A percentile compares a stretch with the other conserved stretches of the same genome.
Evolutionary conservation across 2,329 filamentous ascomycete genomes (phyloP).

Genomic region (Colletotrichum graminicola): DNA sequence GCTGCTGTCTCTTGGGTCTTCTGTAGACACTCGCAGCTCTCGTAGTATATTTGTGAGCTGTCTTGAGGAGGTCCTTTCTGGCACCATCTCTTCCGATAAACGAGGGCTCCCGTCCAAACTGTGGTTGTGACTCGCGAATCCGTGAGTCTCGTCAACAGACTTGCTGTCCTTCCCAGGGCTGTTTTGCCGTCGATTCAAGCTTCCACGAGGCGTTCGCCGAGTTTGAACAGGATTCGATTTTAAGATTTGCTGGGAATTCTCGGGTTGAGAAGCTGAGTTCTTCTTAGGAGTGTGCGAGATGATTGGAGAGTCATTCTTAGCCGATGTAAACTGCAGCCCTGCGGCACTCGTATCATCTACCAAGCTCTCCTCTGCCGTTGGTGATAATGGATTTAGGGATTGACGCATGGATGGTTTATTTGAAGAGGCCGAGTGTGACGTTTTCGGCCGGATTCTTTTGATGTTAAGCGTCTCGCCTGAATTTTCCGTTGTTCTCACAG

Average conservation of each 20-base stretch:
- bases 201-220: background rate
- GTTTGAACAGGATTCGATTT: background rate
- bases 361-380: conserved; percentile 49
- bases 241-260: background rate
- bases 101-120: conserved; percentile 24
- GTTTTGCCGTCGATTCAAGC: background rate
- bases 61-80: conserved; percentile 49
- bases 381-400: conserved; percentile 46
- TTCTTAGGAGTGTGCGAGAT: background rate
- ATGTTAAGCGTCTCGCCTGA: conserved; percentile 37
- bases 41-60: background rate
- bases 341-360: conserved; percentile 9
- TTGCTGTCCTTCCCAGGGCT: background rate
- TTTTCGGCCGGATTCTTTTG: conserved; percentile 41
- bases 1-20: background rate
- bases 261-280: background rate
- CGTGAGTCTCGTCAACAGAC: background rate
- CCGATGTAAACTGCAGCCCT: background rate
- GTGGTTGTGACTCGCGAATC: background rate
- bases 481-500: conserved; percentile 7
- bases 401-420: conserved; percentile 32
- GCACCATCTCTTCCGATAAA: conserved; percentile 45
- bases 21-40: background rate
- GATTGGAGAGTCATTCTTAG: background rate
- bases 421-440: conserved; percentile 41